A percentile compares a stretch with the other conserved stretches of the same genome.
phyloP scores from a whole-genome alignment of 768 basidiomycete genomes.

The Hericium alpestre region DNA sequence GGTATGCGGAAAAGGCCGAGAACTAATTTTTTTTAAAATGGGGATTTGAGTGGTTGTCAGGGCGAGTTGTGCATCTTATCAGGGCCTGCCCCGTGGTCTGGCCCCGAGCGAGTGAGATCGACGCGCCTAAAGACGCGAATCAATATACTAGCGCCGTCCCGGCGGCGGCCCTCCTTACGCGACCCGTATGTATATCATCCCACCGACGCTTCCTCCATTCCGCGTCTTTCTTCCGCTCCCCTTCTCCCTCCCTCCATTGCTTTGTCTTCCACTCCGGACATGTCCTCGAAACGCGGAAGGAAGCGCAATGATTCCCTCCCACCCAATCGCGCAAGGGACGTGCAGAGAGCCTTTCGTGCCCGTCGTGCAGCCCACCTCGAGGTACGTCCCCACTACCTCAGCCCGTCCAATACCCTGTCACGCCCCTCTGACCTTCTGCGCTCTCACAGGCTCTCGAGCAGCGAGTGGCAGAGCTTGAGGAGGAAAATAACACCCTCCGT shows the following conservation, averaged over 20 bases:
- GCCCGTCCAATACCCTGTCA: constrained; percentile 21
- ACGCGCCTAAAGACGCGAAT: constrained; percentile 18
- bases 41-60: background rate
- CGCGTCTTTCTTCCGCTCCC: constrained; percentile 20
- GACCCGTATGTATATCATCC: constrained; percentile 24
- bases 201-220: constrained; percentile 19
- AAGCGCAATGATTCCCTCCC: constrained; percentile 75
- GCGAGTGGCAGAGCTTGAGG: constrained; percentile 73
- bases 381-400: constrained; percentile 29
- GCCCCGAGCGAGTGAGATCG: constrained; percentile 14
- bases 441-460: constrained; percentile 60
- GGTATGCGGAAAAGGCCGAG: background rate
- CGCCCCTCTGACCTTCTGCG: constrained; percentile 13
- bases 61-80: background rate
- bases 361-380: constrained; percentile 80
- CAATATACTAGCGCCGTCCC: constrained; percentile 8
- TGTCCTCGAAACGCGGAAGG: constrained; percentile 83
- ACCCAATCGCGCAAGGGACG: constrained; percentile 76
- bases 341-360: constrained; percentile 83
- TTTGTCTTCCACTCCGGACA: constrained; percentile 19
- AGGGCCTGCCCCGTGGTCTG: background rate
- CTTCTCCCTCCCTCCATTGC: constrained; percentile 22
- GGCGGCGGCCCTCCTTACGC: constrained; percentile 16
- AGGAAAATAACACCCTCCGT: constrained; percentile 69
- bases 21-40: background rate